phyloP scores from a whole-genome alignment of 306 rosid genomes.

The Vicia sativa region DNA sequence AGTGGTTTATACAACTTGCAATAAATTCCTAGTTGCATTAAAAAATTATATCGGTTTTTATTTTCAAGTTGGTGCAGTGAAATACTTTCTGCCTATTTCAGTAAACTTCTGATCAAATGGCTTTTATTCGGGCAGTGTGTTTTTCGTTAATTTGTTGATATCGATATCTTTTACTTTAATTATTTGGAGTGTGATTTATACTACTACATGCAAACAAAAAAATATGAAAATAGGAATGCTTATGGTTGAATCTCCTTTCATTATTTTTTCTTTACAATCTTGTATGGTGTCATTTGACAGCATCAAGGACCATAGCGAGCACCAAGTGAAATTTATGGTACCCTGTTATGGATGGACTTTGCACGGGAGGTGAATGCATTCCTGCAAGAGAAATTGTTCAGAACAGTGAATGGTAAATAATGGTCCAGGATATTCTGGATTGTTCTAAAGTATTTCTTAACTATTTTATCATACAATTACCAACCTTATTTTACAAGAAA shows the following conservation, averaged over 20 bases:
- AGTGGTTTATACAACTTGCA: no score
- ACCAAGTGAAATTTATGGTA: constrained; percentile 53
- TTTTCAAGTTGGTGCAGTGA: neutral
- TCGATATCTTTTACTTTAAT: neutral
- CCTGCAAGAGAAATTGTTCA: constrained; percentile 54
- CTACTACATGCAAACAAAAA: neutral
- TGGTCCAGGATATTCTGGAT: constrained; percentile 24
- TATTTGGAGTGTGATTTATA: neutral
- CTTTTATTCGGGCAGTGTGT: neutral
- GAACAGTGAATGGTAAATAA: constrained; percentile 36
- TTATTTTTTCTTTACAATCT: neutral
- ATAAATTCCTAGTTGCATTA: neutral
- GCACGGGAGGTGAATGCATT: constrained; percentile 65
- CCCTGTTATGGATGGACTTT: constrained; percentile 61
- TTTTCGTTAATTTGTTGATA: neutral
- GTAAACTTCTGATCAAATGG: constrained; percentile 1
- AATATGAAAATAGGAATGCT: neutral
- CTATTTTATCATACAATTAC: neutral
- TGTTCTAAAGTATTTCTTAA: neutral
- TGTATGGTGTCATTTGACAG: constrained; percentile 38
- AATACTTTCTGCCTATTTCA: constrained; percentile 12
- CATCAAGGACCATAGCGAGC: constrained; percentile 60
- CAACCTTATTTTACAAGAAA: neutral
- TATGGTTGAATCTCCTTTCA: constrained; percentile 6
- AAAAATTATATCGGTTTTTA: neutral